Conservation (phyloP, 2,329 filamentous ascomycete species). For the Nannizziopsis arthrosporioides region DNA sequence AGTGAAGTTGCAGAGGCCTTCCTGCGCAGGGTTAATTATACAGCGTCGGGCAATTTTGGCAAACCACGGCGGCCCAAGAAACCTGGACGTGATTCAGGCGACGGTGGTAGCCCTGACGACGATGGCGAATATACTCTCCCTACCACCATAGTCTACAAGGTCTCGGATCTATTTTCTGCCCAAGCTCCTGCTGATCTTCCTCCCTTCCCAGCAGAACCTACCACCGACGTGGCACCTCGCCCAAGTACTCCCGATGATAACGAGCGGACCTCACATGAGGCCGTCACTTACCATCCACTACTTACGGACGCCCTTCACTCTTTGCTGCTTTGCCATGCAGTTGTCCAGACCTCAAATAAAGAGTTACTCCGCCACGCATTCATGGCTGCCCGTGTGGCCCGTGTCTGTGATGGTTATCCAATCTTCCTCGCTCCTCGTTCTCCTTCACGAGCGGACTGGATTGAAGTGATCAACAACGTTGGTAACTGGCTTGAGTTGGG, state of each 20-base stretch:
- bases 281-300: slow-evolving; percentile 68
- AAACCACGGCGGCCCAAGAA: slow-evolving; percentile 25
- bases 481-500: slow-evolving; percentile 58
- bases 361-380: slow-evolving; percentile 69
- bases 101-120: not conserved
- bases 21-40: slow-evolving; percentile 43
- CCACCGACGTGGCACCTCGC: slow-evolving; percentile 23
- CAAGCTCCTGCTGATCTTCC: slow-evolving; percentile 56
- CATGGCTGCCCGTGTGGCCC: slow-evolving; percentile 64
- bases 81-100: slow-evolving; percentile 16
- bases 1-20: slow-evolving; percentile 44
- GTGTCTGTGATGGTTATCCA: slow-evolving; percentile 67
- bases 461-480: slow-evolving; percentile 56
- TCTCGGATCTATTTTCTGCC: slow-evolving; percentile 59
- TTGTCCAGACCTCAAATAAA: slow-evolving; percentile 65
- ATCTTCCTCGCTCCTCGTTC: slow-evolving; percentile 63
- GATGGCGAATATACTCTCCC: slow-evolving; percentile 33
- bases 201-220: slow-evolving; percentile 46
- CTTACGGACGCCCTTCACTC: slow-evolving; percentile 68
- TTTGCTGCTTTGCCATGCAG: slow-evolving; percentile 64
- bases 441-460: slow-evolving; percentile 67
- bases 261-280: slow-evolving; percentile 41
- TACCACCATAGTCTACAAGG: slow-evolving; percentile 42
- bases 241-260: slow-evolving; percentile 17
- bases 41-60: slow-evolving; percentile 30